Evolutionary conservation across 1,284 basidiomycete species (phyloP), one percentile per base, ranked within the genome.

Genomic region (Pterulicium gracile): DNA sequence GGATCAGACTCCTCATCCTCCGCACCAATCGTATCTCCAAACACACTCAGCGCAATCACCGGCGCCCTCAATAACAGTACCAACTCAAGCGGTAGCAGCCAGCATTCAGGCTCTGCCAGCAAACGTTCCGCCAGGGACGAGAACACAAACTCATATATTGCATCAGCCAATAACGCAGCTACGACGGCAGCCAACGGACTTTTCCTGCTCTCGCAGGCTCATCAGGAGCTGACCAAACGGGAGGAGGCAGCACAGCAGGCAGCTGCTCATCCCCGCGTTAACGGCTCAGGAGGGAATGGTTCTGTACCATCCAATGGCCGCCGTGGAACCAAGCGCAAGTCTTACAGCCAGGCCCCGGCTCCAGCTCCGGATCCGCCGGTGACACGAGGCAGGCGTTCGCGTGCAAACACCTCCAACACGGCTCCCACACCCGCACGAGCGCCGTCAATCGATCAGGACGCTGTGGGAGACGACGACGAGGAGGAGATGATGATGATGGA

Each of bases 181-280:
- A 74, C 62, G 46, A 68, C 72, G 4, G 88, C 89, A 24, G 85
- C 91, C 46, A 94, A 93, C 59, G 93, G 93, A 15, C 78, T 97
- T 40, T 97, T 94, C 70, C 70, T 97, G 43, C 79, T 97, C 48
- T 88, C 83, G 4, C 91, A 96, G 62, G 92, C 92, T 18, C 92
- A 95, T 59, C 90, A 95, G 60, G 92, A 96, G 70, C 78, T 96
- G 48, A 88, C 89, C n/a, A 95, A 95, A 69, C 81, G 90, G 19
- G 92, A 95, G 59, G 87, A 89, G 60, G 76, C 77, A 54, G 72
- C 73, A 48, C 72, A 74, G 48, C 73, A 72, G 17, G 58, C 59
- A 40, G 66, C 55, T 50, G 54, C 53, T 52, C 44, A 60, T 52
- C 36, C 60, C 51, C 55, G 60, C 48, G 52, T 58, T 50, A 51